Evolutionary conservation across 345 rosid genomes (phyloP), one percentile per base, ranked within the genome.

Genomic region (Euphorbia lathyris): DNA sequence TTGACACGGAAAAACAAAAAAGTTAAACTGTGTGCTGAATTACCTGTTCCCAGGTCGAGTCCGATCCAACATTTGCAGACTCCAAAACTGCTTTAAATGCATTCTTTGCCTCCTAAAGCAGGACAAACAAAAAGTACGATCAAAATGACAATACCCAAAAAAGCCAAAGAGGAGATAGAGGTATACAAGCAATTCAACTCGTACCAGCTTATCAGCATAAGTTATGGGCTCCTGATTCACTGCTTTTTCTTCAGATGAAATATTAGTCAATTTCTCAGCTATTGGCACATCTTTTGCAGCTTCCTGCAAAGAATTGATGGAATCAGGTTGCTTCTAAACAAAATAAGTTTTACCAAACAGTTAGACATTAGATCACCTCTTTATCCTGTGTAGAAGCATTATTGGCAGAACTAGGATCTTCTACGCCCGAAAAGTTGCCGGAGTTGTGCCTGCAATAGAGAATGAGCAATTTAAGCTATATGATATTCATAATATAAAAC

Each of bases 31-130:
- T 58, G 8, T 60, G 74, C 32, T 74, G 66, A 66, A 80, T 19
- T 77, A 93, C 98, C 90, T 91, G 99, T 71, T 95, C 99, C 99
- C 99, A 95, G 53, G 92, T 86, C 97, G 96, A 95, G 85, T 90
- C 97, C 79, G 92, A 78, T 68, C 90, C 87, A 77, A 95, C 86
- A 82, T 86, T 92, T 78, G 84, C 84, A 25, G 88, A 84, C 73
- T 95, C 90, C 83, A 95, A 71, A 80, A 95, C 94, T 29, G 90
- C 82, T 77, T 86, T 90, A 79, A 95, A 95, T 72, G 91, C 88
- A 84, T 82, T 78, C 79, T 73, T 83, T 43, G 96, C 97, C 69
- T 95, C 99, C 99, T 95, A 76, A 58, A 57, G 26, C 23, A 40
- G 58, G 52, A 29, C 36, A 20, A 72, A 45, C 16, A 73, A 66